These are phyloP conservation scores for Saturnispora silvae DNA, from an alignment of 805 yeast species.

Conservation along the genomic window DNA sequence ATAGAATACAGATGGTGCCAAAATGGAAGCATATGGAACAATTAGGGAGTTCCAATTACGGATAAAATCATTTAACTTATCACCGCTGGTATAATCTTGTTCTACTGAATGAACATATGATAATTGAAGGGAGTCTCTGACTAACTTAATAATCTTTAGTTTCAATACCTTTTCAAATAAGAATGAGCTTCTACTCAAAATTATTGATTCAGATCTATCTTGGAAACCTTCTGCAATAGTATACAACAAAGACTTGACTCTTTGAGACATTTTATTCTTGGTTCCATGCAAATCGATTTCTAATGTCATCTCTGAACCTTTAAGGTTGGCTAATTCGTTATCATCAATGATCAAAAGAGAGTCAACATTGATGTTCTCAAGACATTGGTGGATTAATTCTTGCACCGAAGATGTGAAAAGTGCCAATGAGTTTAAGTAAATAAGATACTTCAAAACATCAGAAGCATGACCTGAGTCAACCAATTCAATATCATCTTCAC, in stretches of 20 bases:
- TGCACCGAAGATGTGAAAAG: constrained; percentile 48
- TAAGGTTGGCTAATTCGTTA: constrained; percentile 19
- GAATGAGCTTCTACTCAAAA: constrained; percentile 33
- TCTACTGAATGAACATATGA: constrained; percentile 29
- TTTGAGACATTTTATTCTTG: constrained; percentile 3
- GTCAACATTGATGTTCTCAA: constrained; percentile 18
- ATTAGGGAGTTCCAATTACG: constrained; percentile 55
- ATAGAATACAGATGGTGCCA: constrained; percentile 34
- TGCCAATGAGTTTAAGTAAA: constrained; percentile 64
- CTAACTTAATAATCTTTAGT: constrained; percentile 25
- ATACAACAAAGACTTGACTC: constrained; percentile 5
- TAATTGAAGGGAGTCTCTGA: constrained; percentile 30
- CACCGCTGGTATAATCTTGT: constrained; percentile 4
- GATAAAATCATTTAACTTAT: constrained; percentile 33
- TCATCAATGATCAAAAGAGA: constrained; percentile 25
- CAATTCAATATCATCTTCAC: constrained; percentile 23
- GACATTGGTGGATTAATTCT: constrained; percentile 38
- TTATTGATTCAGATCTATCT: constrained; percentile 16
- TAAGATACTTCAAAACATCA: constrained; percentile 44
- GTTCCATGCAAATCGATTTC: constrained; percentile 14
- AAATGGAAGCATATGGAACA: constrained; percentile 43
- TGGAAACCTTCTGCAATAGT: constrained; percentile 7
- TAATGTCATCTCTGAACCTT: constrained; percentile 17
- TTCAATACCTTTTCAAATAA: constrained; percentile 30
- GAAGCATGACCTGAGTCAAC: constrained; percentile 23